A percentile compares a stretch with the other conserved stretches of the same genome.
Conservation (phyloP, 805 yeast species). For the Cephaloascus fragrans region DNA sequence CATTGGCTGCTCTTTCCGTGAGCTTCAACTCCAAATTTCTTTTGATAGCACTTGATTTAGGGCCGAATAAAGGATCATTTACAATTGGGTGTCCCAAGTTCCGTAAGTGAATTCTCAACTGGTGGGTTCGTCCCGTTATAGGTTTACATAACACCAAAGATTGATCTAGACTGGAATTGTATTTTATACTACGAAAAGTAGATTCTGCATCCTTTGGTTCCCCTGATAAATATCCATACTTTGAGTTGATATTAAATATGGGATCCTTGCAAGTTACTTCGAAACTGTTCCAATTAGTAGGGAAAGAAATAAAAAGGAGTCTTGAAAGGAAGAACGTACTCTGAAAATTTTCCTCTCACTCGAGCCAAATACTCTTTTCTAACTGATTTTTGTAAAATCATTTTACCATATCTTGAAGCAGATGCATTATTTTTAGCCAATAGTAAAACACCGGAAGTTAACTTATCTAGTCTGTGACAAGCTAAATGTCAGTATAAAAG, state of each 20-base stretch:
- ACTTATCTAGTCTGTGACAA: conserved; percentile 38
- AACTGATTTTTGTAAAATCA: conserved; percentile 19
- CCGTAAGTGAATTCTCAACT: conserved; percentile 44
- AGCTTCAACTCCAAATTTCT: neutral
- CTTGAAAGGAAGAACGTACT: conserved; percentile 8
- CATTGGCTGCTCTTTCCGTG: neutral
- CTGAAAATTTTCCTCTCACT: conserved; percentile 30
- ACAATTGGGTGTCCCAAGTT: conserved; percentile 28
- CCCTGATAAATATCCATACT: conserved; percentile 1
- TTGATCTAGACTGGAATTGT: conserved; percentile 16
- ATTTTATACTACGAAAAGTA: conserved; percentile 18
- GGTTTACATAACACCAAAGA: conserved; percentile 41
- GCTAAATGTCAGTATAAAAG: neutral
- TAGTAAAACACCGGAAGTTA: conserved; percentile 40
- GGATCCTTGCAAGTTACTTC: conserved; percentile 4
- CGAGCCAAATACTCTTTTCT: conserved; percentile 38
- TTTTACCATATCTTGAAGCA: conserved; percentile 19
- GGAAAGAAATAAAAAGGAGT: conserved; percentile 19
- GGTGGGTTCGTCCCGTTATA: conserved; percentile 46
- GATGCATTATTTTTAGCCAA: conserved; percentile 25
- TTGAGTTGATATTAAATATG: neutral
- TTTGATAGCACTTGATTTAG: neutral
- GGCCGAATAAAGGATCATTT: conserved; percentile 21
- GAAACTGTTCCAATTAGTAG: conserved; percentile 6
- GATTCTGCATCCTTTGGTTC: conserved; percentile 23